Conservation (phyloP, 306 rosid species). For the Crataegus laevigata region DNA sequence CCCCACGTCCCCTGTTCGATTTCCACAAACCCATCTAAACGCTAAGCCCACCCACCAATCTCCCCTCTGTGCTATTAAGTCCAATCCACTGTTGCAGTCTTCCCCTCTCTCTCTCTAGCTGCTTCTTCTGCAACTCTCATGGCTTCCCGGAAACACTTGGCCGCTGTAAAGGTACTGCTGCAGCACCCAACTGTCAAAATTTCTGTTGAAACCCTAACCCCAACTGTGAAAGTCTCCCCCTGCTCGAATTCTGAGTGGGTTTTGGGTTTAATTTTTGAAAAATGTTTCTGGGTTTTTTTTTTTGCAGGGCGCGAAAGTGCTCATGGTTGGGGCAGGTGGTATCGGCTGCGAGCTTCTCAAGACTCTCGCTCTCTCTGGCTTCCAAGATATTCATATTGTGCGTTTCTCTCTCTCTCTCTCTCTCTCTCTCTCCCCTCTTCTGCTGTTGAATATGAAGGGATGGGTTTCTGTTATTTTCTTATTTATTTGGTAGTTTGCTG, state of each 20-base stretch:
- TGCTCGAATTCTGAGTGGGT: constrained; percentile 1
- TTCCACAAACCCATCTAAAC: constrained; percentile 1
- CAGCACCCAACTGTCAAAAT: background rate
- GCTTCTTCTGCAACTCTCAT: constrained; percentile 31
- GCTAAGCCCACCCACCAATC: background rate
- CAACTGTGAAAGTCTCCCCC: background rate
- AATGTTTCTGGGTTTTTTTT: background rate
- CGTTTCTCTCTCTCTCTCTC: constrained; percentile 62
- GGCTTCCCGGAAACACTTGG: constrained; percentile 47
- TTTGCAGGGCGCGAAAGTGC: constrained; percentile 75
- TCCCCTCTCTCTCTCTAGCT: background rate
- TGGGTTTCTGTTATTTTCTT: background rate
- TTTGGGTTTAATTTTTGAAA: background rate
- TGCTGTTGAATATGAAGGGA: too few species aligned
- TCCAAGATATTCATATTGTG: constrained; percentile 90
- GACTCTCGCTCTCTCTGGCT: constrained; percentile 93
- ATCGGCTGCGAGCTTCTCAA: constrained; percentile 98
- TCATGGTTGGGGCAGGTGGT: constrained; percentile 99
- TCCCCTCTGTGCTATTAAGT: background rate
- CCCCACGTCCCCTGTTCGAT: constrained; percentile 25
- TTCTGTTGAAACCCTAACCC: constrained; percentile 20
- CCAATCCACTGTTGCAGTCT: background rate
- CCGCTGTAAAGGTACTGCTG: constrained; percentile 45
- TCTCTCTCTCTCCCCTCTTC: constrained; percentile 17
- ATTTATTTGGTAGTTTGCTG: background rate